These are phyloP conservation scores for Symbiodinium pilosum DNA, from an alignment of 73 alveolate genomes.

Conservation along the genomic window DNA sequence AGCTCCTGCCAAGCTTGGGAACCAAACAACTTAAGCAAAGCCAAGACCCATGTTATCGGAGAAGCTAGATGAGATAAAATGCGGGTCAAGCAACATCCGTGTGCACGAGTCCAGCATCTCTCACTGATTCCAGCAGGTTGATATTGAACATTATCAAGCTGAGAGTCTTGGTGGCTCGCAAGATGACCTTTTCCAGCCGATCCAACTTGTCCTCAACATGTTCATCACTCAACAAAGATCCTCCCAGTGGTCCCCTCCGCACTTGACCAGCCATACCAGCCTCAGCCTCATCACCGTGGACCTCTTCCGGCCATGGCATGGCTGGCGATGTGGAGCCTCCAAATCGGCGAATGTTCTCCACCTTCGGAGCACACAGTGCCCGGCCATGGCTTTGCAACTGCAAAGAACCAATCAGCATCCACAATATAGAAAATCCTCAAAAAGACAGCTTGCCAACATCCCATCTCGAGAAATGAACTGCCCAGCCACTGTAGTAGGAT, in stretches of 20 bases:
- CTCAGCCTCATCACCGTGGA: constrained; percentile 52
- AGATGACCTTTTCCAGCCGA: constrained; percentile 60
- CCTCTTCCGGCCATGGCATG: constrained; percentile 94
- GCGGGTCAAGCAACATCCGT: too few relatives aligned
- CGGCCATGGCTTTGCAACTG: too few relatives aligned
- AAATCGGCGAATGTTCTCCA: constrained; percentile 91
- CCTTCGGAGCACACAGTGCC: neutral
- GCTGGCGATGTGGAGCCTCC: constrained; percentile 93
- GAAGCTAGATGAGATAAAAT: too few relatives aligned
- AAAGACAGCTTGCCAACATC: too few relatives aligned
- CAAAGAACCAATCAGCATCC: too few relatives aligned
- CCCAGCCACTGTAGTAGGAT: constrained; percentile 80
- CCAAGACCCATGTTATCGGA: too few relatives aligned
- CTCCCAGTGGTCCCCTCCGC: neutral
- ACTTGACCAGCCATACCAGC: neutral
- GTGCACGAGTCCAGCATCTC: too few relatives aligned
- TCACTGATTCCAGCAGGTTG: too few relatives aligned
- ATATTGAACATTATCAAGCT: too few relatives aligned
- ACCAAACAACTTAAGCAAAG: too few relatives aligned
- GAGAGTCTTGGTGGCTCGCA: constrained; percentile 45
- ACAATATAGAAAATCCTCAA: too few relatives aligned
- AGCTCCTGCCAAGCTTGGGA: neutral
- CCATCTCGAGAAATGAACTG: too few relatives aligned
- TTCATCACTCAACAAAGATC: neutral
- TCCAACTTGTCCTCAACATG: constrained; percentile 37